phyloP scores from a whole-genome alignment of 2,329 filamentous ascomycete species.

The Allantophomopsis lycopodina region DNA sequence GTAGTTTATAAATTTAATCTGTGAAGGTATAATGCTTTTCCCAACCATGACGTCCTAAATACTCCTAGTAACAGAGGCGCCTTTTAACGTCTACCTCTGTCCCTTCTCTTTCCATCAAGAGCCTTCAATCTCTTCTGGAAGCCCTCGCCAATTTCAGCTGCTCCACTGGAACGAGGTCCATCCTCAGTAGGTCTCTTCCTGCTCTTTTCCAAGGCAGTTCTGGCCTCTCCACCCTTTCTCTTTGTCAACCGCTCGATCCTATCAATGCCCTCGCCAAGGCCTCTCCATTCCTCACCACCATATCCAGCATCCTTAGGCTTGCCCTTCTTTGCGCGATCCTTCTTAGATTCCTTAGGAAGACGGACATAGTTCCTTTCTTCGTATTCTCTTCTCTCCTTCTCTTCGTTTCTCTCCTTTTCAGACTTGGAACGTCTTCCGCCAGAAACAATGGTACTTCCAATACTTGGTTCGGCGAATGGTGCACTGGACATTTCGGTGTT shows the following conservation, averaged over 20 bases:
- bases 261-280: conserved; percentile 73
- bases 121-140: conserved; percentile 58
- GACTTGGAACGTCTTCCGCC: conserved; percentile 73
- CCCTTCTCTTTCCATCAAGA: conserved; percentile 24
- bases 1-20: no score
- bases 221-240: conserved; percentile 41
- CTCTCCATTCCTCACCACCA: conserved; percentile 89
- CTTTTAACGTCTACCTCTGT: conserved; percentile 15
- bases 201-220: conserved; percentile 61
- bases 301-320: conserved; percentile 41
- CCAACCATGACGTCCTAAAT: no score
- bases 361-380: conserved; percentile 89
- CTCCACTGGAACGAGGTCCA: conserved; percentile 51
- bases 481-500: conserved; percentile 69
- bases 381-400: conserved; percentile 70
- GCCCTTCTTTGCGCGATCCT: conserved; percentile 59
- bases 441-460: conserved; percentile 75
- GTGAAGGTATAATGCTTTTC: no score
- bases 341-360: conserved; percentile 76
- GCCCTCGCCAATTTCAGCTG: conserved; percentile 54
- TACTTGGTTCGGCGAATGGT: conserved; percentile 74
- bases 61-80: no score
- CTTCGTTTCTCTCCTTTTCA: conserved; percentile 58
- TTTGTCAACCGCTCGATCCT: conserved; percentile 74
- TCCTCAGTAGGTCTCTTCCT: conserved; percentile 71